Percentiles rank a stretch among this genome's conserved stretches.
Conservation (phyloP, 306 rosid species). For the Sicyos baderoa region DNA sequence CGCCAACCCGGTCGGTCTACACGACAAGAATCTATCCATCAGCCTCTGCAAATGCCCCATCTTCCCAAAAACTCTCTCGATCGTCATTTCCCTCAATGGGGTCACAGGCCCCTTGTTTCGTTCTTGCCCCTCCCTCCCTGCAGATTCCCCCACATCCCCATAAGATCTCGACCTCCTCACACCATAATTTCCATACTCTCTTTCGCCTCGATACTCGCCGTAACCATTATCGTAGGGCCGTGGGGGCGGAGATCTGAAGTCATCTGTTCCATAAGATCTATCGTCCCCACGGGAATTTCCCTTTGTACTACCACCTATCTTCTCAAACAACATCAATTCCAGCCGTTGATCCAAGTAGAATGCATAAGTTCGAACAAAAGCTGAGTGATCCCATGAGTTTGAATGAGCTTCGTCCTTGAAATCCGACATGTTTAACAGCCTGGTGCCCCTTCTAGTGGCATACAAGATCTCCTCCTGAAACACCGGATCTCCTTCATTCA, state of each 20-base stretch:
- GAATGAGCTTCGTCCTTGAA: slow-evolving; percentile 97
- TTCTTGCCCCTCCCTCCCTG: slow-evolving; percentile 38
- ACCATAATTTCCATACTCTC: slow-evolving; percentile 43
- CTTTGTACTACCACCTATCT: slow-evolving; percentile 28
- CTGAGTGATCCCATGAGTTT: slow-evolving; percentile 92
- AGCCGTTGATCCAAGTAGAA: slow-evolving; percentile 86
- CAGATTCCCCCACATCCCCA: slow-evolving; percentile 64
- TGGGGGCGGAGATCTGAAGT: slow-evolving; percentile 71
- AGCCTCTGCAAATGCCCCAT: slow-evolving; percentile 91
- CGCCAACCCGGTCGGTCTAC: slow-evolving; percentile 87
- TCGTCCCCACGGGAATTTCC: slow-evolving; percentile 32
- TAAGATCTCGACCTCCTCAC: slow-evolving; percentile 79
- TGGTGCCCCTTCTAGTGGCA: slow-evolving; percentile 78
- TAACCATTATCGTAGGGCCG: slow-evolving; percentile 54
- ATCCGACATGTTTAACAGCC: slow-evolving; percentile 80
- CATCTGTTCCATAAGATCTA: slow-evolving; percentile 49
- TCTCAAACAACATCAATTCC: slow-evolving; percentile 58
- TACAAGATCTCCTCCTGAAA: slow-evolving; percentile 83
- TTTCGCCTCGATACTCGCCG: slow-evolving; percentile 45
- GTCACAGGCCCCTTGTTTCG: slow-evolving; percentile 42
- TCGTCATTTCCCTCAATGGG: slow-evolving; percentile 79
- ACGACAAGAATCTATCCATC: slow-evolving; percentile 74
- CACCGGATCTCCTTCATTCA: slow-evolving; percentile 70
- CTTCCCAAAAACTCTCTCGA: slow-evolving; percentile 76
- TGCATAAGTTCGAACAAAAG: slow-evolving; percentile 79